A percentile compares a stretch with the other conserved stretches of the same genome.
These are phyloP conservation scores for Obba rivulosa DNA, from an alignment of 768 basidiomycete species.

Conservation along the genomic window DNA sequence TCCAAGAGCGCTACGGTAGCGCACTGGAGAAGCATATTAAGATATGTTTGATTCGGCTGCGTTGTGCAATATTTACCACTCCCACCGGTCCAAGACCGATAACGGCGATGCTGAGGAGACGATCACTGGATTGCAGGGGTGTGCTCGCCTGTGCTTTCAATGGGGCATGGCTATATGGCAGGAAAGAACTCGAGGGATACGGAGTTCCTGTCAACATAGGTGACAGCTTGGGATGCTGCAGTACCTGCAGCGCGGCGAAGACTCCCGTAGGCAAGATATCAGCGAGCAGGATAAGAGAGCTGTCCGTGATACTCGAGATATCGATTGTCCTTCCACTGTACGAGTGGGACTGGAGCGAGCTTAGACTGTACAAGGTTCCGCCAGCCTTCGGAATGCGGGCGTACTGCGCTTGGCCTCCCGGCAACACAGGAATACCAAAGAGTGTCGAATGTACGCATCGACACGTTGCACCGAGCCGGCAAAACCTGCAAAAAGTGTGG, in stretches of 20 bases:
- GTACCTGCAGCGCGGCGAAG: constrained; percentile 67
- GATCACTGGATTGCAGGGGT: constrained; percentile 42
- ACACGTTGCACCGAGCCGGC: constrained; percentile 67
- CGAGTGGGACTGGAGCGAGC: constrained; percentile 7
- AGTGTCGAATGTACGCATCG: constrained; percentile 57
- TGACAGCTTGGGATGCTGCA: constrained; percentile 66
- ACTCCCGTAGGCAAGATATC: constrained; percentile 80
- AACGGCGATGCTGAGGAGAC: constrained; percentile 53
- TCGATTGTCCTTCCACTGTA: constrained; percentile 17
- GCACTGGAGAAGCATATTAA: constrained; percentile 34
- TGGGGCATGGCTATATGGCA: neutral
- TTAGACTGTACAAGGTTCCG: constrained; percentile 67
- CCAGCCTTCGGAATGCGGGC: constrained; percentile 76
- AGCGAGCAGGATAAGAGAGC: constrained; percentile 64
- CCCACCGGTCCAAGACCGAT: constrained; percentile 80
- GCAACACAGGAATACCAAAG: constrained; percentile 62
- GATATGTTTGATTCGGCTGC: neutral
- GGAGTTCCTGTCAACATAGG: constrained; percentile 53
- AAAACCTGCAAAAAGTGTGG: constrained; percentile 41
- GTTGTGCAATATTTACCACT: constrained; percentile 33
- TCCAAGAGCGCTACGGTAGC: constrained; percentile 61
- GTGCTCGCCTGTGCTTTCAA: constrained; percentile 2
- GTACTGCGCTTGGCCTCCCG: constrained; percentile 78
- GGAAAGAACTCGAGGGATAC: constrained; percentile 40
- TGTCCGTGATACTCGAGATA: constrained; percentile 39